A percentile compares a stretch with the other conserved stretches of the same genome.
phyloP scores from a whole-genome alignment of 805 yeast genomes.

The Suhomyces sp. region DNA sequence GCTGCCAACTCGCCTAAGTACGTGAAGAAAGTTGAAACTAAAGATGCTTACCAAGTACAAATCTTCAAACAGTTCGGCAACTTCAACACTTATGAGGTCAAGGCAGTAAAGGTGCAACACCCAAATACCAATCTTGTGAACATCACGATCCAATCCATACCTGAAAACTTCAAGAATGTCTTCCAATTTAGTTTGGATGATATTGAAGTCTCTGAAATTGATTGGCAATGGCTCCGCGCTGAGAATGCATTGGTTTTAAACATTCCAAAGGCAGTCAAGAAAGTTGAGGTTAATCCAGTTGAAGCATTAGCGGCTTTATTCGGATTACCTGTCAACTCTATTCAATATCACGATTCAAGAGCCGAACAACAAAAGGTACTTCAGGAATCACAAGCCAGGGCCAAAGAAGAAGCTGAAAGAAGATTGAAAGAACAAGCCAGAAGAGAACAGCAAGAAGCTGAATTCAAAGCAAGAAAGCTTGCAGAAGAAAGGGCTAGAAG shows the following conservation, averaged over 20 bases:
- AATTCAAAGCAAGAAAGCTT: conserved; percentile 8
- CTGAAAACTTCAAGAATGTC: conserved; percentile 31
- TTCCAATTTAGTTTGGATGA: conserved; percentile 31
- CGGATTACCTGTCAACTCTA: conserved; percentile 4
- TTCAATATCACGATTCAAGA: conserved; percentile 1
- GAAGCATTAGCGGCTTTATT: conserved; percentile 12
- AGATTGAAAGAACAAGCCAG: conserved; percentile 3
- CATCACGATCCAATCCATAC: conserved; percentile 18
- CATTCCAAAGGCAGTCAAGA: conserved; percentile 30
- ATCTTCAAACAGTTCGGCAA: conserved; percentile 34
- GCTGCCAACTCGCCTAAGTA: conserved; percentile 23
- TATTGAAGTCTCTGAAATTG: conserved; percentile 31
- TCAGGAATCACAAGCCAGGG: conserved; percentile 6
- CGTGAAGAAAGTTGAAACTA: conserved; percentile 36
- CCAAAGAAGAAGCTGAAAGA: conserved; percentile 4
- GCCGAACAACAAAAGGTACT: conserved; percentile 5
- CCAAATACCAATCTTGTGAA: conserved; percentile 12
- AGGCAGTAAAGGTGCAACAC: conserved; percentile 3
- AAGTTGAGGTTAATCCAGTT: conserved; percentile 15
- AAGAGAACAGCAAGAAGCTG: conserved; percentile 5
- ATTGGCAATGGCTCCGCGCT: conserved; percentile 32
- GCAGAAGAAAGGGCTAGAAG: conserved; percentile 10
- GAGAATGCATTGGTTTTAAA: conserved; percentile 36
- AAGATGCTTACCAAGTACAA: conserved; percentile 35
- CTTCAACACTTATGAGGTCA: conserved; percentile 21